These are phyloP conservation scores for Haplosporangium gracile DNA, from an alignment of 192 early-diverging fungal species.

Conservation along the genomic window DNA sequence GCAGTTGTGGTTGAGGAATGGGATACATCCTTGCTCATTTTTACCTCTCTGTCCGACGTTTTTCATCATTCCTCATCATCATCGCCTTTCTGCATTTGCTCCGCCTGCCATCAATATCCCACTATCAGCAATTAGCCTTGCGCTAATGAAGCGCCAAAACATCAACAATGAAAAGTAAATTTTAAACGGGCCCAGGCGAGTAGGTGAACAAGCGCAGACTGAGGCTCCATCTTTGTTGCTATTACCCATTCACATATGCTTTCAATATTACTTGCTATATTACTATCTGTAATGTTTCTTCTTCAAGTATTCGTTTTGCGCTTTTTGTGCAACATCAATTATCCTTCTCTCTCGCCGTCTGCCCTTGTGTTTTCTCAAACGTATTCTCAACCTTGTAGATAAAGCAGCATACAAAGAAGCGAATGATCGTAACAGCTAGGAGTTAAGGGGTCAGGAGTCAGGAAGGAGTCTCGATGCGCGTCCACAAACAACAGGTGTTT, in stretches of 20 bases:
- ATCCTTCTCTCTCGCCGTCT: neutral
- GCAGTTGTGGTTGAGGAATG: neutral
- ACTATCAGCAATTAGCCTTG: neutral
- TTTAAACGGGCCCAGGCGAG: neutral
- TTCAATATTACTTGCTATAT: neutral
- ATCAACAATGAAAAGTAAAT: neutral
- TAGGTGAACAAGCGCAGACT: neutral
- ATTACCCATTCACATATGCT: neutral
- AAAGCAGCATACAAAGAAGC: neutral
- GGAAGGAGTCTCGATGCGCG: too few species aligned
- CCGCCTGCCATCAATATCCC: neutral
- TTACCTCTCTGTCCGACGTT: too few species aligned
- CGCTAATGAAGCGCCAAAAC: neutral
- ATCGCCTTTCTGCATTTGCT: neutral
- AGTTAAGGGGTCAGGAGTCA: too few species aligned
- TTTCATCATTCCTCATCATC: too few species aligned
- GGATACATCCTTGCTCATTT: neutral
- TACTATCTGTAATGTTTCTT: neutral
- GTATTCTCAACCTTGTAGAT: neutral
- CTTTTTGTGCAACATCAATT: neutral
- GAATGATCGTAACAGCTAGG: neutral
- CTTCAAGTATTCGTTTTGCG: neutral
- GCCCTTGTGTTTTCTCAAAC: neutral
- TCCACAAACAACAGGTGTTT: too few species aligned
- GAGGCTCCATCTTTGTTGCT: neutral